phyloP scores from a whole-genome alignment of 257 asterid species.

The Solanum dulcamara region DNA sequence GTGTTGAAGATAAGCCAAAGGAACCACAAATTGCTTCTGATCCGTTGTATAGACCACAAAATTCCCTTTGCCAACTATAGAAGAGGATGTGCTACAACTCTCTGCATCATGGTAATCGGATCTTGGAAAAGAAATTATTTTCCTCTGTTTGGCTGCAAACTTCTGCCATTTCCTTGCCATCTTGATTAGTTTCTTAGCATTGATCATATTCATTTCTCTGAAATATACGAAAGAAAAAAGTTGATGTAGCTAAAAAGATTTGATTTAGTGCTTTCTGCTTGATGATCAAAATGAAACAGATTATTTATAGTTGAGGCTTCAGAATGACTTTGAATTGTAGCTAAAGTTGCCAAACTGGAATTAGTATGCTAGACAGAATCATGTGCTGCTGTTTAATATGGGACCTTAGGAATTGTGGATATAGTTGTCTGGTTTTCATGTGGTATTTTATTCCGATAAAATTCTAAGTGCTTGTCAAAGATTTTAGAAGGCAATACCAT shows the following conservation, averaged over 20 bases:
- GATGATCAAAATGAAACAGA: not conserved
- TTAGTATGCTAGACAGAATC: not conserved
- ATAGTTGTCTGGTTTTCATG: not conserved
- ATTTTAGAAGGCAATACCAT: not conserved
- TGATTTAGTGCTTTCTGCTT: not conserved
- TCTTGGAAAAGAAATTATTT: not conserved
- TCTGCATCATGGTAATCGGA: not conserved
- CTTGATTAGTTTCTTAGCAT: not conserved
- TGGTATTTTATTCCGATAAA: not conserved
- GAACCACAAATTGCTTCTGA: slow-evolving; percentile 13
- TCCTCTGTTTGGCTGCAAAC: not conserved
- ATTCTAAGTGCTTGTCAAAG: not conserved
- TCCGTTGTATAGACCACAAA: slow-evolving; percentile 23
- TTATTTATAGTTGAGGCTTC: not conserved
- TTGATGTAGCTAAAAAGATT: not conserved
- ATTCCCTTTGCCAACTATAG: slow-evolving; percentile 17
- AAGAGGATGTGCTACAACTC: not conserved
- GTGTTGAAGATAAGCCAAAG: slow-evolving; percentile 12
- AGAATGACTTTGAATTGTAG: not conserved
- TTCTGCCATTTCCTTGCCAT: not conserved
- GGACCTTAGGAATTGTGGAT: not conserved
- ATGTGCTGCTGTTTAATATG: not conserved
- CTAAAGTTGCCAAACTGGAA: not conserved
- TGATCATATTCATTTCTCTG: not conserved
- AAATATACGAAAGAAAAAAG: not conserved